phyloP scores from a whole-genome alignment of 306 rosid genomes.

The Rosa lucieae region DNA sequence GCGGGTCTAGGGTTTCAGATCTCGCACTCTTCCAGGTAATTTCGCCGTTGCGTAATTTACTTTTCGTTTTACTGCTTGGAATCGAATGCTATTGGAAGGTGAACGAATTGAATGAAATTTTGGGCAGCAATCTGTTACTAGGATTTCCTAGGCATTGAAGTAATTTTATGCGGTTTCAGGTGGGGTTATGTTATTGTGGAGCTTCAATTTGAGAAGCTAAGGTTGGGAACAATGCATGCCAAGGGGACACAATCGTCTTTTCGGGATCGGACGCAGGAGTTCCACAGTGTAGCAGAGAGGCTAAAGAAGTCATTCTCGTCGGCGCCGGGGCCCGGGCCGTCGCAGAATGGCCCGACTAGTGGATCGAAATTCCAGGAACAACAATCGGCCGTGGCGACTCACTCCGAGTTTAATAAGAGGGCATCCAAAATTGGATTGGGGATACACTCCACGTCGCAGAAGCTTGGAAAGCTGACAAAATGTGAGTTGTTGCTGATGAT shows the following conservation, averaged over 20 bases:
- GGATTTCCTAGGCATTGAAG: conserved; percentile 2
- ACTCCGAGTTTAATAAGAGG: conserved; percentile 78
- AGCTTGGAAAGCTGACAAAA: conserved; percentile 86
- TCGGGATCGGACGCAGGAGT: conserved; percentile 86
- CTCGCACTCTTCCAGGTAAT: conserved; percentile 44
- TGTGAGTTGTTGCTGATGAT: conserved; percentile 45
- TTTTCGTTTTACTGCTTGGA: background rate
- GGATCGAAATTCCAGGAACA: conserved; percentile 72
- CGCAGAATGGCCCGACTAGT: conserved; percentile 51
- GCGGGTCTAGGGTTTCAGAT: conserved; percentile 40
- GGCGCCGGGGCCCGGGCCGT: conserved; percentile 35
- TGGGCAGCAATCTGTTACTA: background rate
- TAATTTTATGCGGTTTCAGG: conserved; percentile 22
- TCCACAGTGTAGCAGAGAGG: conserved; percentile 69
- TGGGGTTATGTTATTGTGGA: conserved; percentile 38
- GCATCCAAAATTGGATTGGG: conserved; percentile 91
- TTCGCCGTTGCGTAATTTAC: background rate
- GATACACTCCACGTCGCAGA: conserved; percentile 92
- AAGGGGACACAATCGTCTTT: conserved; percentile 69
- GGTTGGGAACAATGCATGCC: conserved; percentile 44
- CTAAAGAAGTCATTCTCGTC: conserved; percentile 65
- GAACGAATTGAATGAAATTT: background rate
- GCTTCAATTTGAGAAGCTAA: conserved; percentile 23
- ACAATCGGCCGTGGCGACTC: conserved; percentile 60
- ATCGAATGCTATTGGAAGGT: background rate